Evolutionary conservation across 768 basidiomycete genomes (phyloP).

Genomic region (Termitomyces sp.): DNA sequence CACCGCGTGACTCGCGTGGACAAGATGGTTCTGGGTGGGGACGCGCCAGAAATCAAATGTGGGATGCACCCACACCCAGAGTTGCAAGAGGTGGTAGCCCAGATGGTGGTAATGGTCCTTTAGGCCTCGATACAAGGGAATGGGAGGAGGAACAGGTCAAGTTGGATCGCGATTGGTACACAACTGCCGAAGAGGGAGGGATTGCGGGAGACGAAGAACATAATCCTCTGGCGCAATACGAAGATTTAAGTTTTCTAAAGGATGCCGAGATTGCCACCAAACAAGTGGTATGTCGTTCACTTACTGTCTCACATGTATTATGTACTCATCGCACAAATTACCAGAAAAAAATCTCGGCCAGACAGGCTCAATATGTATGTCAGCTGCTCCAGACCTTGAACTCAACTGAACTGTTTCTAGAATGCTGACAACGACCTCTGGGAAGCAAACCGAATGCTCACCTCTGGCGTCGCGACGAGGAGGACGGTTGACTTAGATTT

Average conservation of each 20-base stretch:
- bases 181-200: slow-evolving; percentile 82
- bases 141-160: slow-evolving; percentile 97
- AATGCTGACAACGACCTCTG: slow-evolving; percentile 98
- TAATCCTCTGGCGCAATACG: slow-evolving; percentile 91
- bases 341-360: slow-evolving; percentile 85
- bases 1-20: slow-evolving; percentile 56
- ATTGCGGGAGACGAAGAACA: slow-evolving; percentile 87
- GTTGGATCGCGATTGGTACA: slow-evolving; percentile 96
- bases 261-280: slow-evolving; percentile 73
- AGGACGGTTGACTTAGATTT: slow-evolving; percentile 89
- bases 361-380: slow-evolving; percentile 93
- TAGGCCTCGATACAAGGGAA: slow-evolving; percentile 72
- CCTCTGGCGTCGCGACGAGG: slow-evolving; percentile 89
- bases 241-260: slow-evolving; percentile 69
- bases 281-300: slow-evolving; percentile 48
- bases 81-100: slow-evolving; percentile 61
- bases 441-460: slow-evolving; percentile 98
- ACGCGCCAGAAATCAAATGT: slow-evolving; percentile 44
- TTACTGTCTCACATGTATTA: not conserved
- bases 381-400: not conserved
- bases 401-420: slow-evolving; percentile 32
- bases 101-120: slow-evolving; percentile 58
- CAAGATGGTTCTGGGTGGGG: slow-evolving; percentile 67
- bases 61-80: slow-evolving; percentile 86
- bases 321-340: slow-evolving; percentile 8